Evolutionary conservation across 2,329 filamentous ascomycete genomes (phyloP).

Genomic region (Fusarium cyanostomum): DNA sequence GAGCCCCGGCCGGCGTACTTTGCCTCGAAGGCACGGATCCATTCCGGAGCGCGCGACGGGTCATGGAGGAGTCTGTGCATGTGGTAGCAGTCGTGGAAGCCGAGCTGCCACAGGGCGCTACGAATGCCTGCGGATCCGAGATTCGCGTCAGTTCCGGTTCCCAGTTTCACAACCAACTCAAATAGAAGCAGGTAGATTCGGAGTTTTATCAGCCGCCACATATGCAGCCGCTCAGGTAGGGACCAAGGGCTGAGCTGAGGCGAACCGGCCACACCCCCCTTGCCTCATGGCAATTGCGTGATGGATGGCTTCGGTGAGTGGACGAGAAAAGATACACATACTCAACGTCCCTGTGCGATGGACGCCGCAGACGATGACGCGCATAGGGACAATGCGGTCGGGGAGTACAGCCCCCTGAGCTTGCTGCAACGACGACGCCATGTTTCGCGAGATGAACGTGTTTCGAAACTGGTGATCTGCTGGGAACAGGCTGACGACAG

Average conservation of each 20-base stretch:
- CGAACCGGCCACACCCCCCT: background rate
- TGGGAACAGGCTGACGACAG: background rate
- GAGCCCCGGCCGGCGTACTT: slow-evolving; percentile 46
- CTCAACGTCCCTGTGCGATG: slow-evolving; percentile 53
- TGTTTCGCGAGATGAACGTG: slow-evolving; percentile 22
- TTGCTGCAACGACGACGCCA: slow-evolving; percentile 16
- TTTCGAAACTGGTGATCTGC: slow-evolving; percentile 6
- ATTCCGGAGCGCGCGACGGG: slow-evolving; percentile 40
- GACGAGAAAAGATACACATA: slow-evolving; percentile 34
- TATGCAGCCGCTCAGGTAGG: background rate
- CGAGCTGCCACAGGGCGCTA: slow-evolving; percentile 47
- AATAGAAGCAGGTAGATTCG: background rate
- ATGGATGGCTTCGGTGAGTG: background rate
- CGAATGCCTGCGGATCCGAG: slow-evolving; percentile 44
- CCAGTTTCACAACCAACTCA: background rate
- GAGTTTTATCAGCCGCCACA: slow-evolving; percentile 1
- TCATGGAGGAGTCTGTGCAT: slow-evolving; percentile 47
- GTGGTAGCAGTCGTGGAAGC: slow-evolving; percentile 51
- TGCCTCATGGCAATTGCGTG: background rate
- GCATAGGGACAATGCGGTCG: slow-evolving; percentile 51
- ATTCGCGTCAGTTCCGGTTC: slow-evolving; percentile 13
- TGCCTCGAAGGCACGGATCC: slow-evolving; percentile 46
- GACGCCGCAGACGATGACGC: slow-evolving; percentile 52
- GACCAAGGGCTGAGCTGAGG: background rate
- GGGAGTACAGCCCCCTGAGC: slow-evolving; percentile 22